Evolutionary conservation across 352 stramenopile genomes (phyloP), one percentile per base, ranked within the genome.

Genomic region (Phytophthora palmivora): DNA sequence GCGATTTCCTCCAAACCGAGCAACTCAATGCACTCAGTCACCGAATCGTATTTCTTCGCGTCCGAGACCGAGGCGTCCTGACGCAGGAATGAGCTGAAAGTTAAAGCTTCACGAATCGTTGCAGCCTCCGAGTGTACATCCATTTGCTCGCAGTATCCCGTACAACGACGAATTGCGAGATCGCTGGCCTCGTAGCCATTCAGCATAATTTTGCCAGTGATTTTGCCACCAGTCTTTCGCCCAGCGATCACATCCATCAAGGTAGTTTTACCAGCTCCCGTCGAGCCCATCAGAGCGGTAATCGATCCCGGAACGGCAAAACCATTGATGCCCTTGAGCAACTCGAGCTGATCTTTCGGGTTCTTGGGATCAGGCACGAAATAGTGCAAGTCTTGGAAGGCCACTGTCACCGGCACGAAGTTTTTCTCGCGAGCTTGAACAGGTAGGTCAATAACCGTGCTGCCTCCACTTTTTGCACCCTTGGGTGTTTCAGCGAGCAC

Each of bases 381-480:
- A 14, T 54, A 54, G 46, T 54, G 46, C 37, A 79, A 38, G 30
- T 79, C 48, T 16, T 70, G 39, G 66, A 79, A 79, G 0, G 62
- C 63, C 0, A 79, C 33, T 0, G 70, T 76, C 8, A 76, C 65
- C 1, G 70, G 61, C 3, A 56, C 52, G 71, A 74, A 70, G 63
- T 58, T 66, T 22, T 56, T 46, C 14, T 45, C 48, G 26, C 48
- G 48, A 50, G n/a, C 18, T 5, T 51, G 39, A 36, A 59, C 48
- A 12, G 48, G 48, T 10, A 56, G 48, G 24, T 56, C 48, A 16
- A 56, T 30, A 4, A 46, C 22, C 6, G 32, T n/a, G 21, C 37
- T 45, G 14, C 16, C 34, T 5, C 11, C 32, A 10, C 19, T 24
- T 9, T 45, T 45, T 8, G 16, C 30, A 14, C 1, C 37, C 38